Evolutionary conservation across 257 asterid species (phyloP), one percentile per base, ranked within the genome.

Genomic region (Gentiana dahurica): DNA sequence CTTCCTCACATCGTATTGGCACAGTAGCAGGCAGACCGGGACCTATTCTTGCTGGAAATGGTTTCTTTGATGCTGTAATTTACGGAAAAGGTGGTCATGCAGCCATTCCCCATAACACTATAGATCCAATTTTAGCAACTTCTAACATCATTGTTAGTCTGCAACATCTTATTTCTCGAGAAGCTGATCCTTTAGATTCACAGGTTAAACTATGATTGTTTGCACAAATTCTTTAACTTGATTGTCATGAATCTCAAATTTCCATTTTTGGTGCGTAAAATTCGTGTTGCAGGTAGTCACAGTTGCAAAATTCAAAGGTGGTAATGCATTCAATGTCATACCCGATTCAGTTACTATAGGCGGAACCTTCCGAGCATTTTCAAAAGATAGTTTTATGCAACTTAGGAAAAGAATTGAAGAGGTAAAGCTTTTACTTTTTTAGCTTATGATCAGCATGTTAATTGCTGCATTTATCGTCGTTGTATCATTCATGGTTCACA

Each of bases 81-180:
- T 66, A 57, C 12, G 94, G 91, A 12, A 85, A 82, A 73, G 91
- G 91, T 5, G 91, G 95, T 45, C 91, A 85, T 69, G 91, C 84
- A 1, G 91, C 88, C 15, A 51, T 77, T 65, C 95, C 95, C 3
- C 95, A 85, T 54, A 71, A 69, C 3, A 41, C 86, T 24, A 67
- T 75, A 9, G 91, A 85, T 70, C 95, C 88, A 3, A 76, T 85
- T 24, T 15, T 82, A 57, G 88, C 91, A 55, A 60, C 75, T 62
- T 79, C 95, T 9, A 75, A 65, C 53, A 69, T 78, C 35, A 54
- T 85, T 60, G 60, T 82, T 55, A 82, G 78, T 49, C 74, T 85
- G 58, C 95, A 85, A 73, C 86, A 78, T 45, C 79, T 85, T 49
- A 77, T 82, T 61, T 85, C 95, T 4, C 77, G 95, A n/a, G 86